These are phyloP conservation scores for Ligustrum vulgare DNA, from an alignment of 257 asterid genomes.

Conservation along the genomic window DNA sequence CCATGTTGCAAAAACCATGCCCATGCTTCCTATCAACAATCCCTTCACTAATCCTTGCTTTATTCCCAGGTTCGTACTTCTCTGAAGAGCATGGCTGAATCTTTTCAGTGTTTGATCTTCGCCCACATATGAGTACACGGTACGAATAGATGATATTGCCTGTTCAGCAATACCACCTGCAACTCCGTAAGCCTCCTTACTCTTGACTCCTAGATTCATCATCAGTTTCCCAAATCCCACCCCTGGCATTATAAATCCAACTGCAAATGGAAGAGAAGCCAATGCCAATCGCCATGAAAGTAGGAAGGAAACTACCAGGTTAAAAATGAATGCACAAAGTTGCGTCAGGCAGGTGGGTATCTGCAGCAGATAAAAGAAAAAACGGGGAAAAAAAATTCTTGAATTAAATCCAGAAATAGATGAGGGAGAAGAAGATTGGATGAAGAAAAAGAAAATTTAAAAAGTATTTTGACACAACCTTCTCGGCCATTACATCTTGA, in stretches of 20 bases:
- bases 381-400: neutral
- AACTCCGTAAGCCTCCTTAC: conserved; percentile 34
- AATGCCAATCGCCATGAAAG: conserved; percentile 47
- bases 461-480: conserved; percentile 26
- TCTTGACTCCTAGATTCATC: conserved; percentile 32
- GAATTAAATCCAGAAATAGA: too few relatives aligned
- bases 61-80: conserved; percentile 38
- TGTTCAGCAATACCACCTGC: conserved; percentile 46
- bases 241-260: conserved; percentile 35
- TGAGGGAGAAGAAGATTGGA: neutral
- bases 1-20: conserved; percentile 45
- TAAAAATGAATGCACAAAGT: conserved; percentile 27
- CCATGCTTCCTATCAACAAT: conserved; percentile 50
- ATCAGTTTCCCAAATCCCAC: conserved; percentile 39
- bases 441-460: neutral
- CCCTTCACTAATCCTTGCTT: conserved; percentile 53
- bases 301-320: conserved; percentile 33
- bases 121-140: conserved; percentile 43
- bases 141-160: conserved; percentile 46
- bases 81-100: conserved; percentile 33
- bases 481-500: conserved; percentile 43
- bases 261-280: conserved; percentile 42
- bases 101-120: conserved; percentile 37
- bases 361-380: conserved; percentile 28
- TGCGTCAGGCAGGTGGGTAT: conserved; percentile 43